A percentile compares a stretch with the other conserved stretches of the same genome.
phyloP scores from a whole-genome alignment of 2,329 filamentous ascomycete species.

The Trichoderma atrobrunneum region DNA sequence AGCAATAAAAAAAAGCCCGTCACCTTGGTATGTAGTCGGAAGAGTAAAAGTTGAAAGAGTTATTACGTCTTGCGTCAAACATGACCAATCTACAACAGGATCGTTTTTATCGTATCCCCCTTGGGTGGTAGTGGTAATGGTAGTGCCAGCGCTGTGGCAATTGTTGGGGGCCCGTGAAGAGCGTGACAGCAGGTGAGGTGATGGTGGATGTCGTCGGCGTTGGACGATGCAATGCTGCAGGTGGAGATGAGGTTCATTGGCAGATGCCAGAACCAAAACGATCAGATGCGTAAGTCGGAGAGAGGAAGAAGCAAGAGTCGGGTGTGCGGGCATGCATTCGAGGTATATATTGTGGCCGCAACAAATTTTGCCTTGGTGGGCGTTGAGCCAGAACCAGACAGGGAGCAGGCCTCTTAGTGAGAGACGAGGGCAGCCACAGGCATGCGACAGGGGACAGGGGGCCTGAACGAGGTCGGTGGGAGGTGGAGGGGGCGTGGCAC shows the following conservation, averaged over 20 bases:
- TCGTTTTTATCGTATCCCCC: slow-evolving; percentile 18
- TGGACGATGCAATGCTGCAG: slow-evolving; percentile 23
- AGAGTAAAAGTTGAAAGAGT: slow-evolving; percentile 53
- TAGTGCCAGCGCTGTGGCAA: slow-evolving; percentile 28
- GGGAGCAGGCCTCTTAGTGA: slow-evolving; percentile 1
- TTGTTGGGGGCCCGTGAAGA: slow-evolving; percentile 28
- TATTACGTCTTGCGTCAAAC: slow-evolving; percentile 55
- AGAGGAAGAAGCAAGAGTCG: slow-evolving; percentile 2
- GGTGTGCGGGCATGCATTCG: slow-evolving; percentile 29
- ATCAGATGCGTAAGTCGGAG: slow-evolving; percentile 28
- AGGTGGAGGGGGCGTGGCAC: slow-evolving; percentile 11
- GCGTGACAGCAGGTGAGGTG: neutral
- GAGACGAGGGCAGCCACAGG: slow-evolving; percentile 26
- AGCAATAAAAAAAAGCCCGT: slow-evolving; percentile 38
- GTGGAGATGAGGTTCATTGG: slow-evolving; percentile 33
- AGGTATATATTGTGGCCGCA: slow-evolving; percentile 34
- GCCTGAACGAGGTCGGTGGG: neutral
- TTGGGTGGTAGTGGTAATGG: slow-evolving; percentile 26
- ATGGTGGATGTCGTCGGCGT: slow-evolving; percentile 26
- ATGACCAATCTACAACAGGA: slow-evolving; percentile 39
- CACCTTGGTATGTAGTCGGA: slow-evolving; percentile 62
- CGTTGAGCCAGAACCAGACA: slow-evolving; percentile 12
- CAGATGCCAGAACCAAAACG: slow-evolving; percentile 41
- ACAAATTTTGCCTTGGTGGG: slow-evolving; percentile 27
- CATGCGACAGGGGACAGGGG: slow-evolving; percentile 26